Evolutionary conservation across 1,139 yeast species (phyloP).

Genomic region (Zygoascus hellenicus): DNA sequence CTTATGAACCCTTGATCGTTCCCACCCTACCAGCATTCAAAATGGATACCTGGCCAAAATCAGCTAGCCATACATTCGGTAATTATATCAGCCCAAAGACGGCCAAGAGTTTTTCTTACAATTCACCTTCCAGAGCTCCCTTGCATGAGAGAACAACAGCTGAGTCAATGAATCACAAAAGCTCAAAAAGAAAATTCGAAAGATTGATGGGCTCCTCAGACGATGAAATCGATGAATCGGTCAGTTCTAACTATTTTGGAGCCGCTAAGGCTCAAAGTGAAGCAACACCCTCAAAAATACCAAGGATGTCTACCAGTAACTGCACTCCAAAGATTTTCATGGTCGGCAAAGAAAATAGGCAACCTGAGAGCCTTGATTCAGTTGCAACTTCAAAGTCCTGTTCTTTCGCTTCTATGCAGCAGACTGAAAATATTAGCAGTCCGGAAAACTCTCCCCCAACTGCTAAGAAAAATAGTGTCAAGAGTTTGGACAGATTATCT

Average conservation of each 20-base stretch:
- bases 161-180: too few relatives aligned
- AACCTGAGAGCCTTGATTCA: too few relatives aligned
- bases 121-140: background rate
- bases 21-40: background rate
- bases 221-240: conserved; percentile 7
- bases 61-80: too few relatives aligned
- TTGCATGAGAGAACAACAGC: too few relatives aligned
- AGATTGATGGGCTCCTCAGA: conserved; percentile 7
- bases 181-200: conserved; percentile 1
- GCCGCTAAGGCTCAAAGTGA: background rate
- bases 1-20: conserved; percentile 35
- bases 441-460: conserved; percentile 1
- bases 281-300: background rate
- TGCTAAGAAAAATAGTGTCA: background rate
- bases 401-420: background rate
- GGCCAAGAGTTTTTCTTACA: conserved; percentile 1
- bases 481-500: background rate
- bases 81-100: background rate
- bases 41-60: background rate
- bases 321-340: background rate
- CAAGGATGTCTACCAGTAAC: background rate
- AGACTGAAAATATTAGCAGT: background rate
- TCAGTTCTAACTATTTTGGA: conserved; percentile 1
- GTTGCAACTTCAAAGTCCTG: too few relatives aligned
- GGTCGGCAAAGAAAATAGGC: too few relatives aligned